These are phyloP conservation scores for Zhuliangozyma parablackwelliae DNA, from an alignment of 1,139 yeast genomes.

Conservation along the genomic window DNA sequence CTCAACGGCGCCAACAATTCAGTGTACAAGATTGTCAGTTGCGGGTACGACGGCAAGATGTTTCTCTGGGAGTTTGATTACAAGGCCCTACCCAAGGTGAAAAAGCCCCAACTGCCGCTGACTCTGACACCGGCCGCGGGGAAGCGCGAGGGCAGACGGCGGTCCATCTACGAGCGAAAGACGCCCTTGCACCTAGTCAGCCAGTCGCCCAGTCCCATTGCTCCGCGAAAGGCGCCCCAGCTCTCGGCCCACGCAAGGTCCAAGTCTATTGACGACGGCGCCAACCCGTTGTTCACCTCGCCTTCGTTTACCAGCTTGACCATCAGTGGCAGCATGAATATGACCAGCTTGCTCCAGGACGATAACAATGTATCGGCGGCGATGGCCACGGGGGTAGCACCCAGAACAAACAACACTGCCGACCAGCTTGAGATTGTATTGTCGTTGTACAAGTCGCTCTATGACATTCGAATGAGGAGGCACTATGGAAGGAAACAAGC, in stretches of 20 bases:
- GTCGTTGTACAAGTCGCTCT: constrained; percentile 32
- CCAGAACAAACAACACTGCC: not conserved
- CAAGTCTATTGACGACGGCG: constrained; percentile 4
- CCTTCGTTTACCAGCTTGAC: constrained; percentile 1
- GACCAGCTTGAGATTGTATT: constrained; percentile 22
- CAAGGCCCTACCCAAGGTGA: constrained; percentile 50
- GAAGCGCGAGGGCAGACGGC: constrained; percentile 6
- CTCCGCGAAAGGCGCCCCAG: constrained; percentile 6
- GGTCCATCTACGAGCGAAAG: constrained; percentile 10
- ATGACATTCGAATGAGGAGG: constrained; percentile 30
- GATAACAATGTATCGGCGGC: not conserved
- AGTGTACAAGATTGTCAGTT: constrained; percentile 57
- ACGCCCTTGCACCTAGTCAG: constrained; percentile 5
- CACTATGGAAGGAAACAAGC: constrained; percentile 16
- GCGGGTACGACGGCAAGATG: constrained; percentile 68
- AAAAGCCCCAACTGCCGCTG: constrained; percentile 12
- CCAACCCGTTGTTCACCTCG: not conserved
- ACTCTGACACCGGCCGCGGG: constrained; percentile 2
- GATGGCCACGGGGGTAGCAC: constrained; percentile 1
- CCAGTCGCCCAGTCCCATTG: constrained; percentile 9
- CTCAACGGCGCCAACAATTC: constrained; percentile 14
- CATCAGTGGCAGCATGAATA: constrained; percentile 8
- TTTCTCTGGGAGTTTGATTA: constrained; percentile 74
- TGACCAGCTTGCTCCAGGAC: constrained; percentile 8
- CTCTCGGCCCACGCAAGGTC: constrained; percentile 1